Conservation (phyloP, 2,329 filamentous ascomycete genomes). For the Trichoderma afroharzianum region DNA sequence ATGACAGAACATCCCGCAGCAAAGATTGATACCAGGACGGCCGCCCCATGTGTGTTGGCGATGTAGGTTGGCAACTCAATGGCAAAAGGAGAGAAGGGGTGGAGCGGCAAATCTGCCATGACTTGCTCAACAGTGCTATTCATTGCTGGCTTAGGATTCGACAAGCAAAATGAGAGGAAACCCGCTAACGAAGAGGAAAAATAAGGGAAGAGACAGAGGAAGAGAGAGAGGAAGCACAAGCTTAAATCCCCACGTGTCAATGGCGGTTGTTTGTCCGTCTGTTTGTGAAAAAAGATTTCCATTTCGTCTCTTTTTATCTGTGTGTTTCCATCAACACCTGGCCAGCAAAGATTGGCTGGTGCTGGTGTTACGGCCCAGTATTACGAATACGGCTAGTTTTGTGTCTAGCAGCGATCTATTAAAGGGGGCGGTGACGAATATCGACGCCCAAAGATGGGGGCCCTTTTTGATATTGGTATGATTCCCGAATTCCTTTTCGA, state of each 20-base stretch:
- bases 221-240: neutral
- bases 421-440: slow-evolving; percentile 10
- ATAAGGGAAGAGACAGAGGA: too few relatives aligned
- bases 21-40: slow-evolving; percentile 58
- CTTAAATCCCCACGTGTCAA: neutral
- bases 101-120: slow-evolving; percentile 27
- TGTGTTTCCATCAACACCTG: slow-evolving; percentile 8
- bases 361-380: slow-evolving; percentile 7
- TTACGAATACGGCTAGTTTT: slow-evolving; percentile 9
- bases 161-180: neutral
- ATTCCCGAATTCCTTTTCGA: neutral
- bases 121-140: slow-evolving; percentile 8
- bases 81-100: slow-evolving; percentile 70
- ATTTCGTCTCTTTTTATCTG: neutral
- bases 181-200: neutral
- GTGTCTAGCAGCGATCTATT: neutral
- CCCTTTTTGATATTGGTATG: neutral
- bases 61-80: slow-evolving; percentile 60
- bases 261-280: neutral
- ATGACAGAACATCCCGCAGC: slow-evolving; percentile 52
- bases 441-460: neutral
- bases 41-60: slow-evolving; percentile 60
- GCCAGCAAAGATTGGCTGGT: slow-evolving; percentile 10
- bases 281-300: neutral
- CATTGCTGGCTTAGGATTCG: neutral